phyloP scores from a whole-genome alignment of 2,329 filamentous ascomycete genomes.

The Juglanconis oblonga region DNA sequence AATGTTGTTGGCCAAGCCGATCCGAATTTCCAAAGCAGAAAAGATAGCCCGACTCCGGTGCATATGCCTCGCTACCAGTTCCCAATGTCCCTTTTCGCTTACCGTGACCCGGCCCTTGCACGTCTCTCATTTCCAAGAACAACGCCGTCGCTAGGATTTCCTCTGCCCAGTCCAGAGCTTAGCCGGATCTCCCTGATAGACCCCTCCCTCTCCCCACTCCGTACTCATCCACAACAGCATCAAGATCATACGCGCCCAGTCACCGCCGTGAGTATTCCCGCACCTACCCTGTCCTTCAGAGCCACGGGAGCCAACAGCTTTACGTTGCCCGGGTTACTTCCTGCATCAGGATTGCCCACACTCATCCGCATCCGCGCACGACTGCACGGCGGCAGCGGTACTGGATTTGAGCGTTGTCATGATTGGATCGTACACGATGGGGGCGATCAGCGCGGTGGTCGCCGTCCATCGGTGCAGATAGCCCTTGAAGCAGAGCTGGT shows the following conservation, averaged over 20 bases:
- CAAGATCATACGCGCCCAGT: slow-evolving; percentile 30
- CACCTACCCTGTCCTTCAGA: slow-evolving; percentile 37
- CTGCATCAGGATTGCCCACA: slow-evolving; percentile 30
- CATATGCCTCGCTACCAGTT: too few species aligned
- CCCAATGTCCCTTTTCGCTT: too few species aligned
- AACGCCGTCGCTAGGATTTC: background rate
- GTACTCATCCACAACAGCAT: slow-evolving; percentile 36
- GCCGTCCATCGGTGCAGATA: slow-evolving; percentile 51
- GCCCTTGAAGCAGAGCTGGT: slow-evolving; percentile 59
- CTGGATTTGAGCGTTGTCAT: slow-evolving; percentile 42
- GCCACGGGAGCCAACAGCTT: slow-evolving; percentile 20
- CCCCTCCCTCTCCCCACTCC: slow-evolving; percentile 3
- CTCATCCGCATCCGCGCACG: slow-evolving; percentile 36
- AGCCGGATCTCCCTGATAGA: background rate
- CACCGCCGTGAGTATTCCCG: slow-evolving; percentile 37
- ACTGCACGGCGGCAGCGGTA: slow-evolving; percentile 44
- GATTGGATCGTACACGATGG: slow-evolving; percentile 41
- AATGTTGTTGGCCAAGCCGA: too few species aligned
- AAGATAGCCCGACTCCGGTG: too few species aligned
- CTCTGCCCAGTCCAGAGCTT: background rate
- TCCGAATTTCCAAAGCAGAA: too few species aligned
- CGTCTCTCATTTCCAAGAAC: too few species aligned
- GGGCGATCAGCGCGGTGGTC: slow-evolving; percentile 46
- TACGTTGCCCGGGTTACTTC: slow-evolving; percentile 13
- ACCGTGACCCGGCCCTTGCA: too few species aligned